Evolutionary conservation across 2,329 filamentous ascomycete species (phyloP), one percentile per base, ranked within the genome.

Genomic region (Hypoxylon sp.): DNA sequence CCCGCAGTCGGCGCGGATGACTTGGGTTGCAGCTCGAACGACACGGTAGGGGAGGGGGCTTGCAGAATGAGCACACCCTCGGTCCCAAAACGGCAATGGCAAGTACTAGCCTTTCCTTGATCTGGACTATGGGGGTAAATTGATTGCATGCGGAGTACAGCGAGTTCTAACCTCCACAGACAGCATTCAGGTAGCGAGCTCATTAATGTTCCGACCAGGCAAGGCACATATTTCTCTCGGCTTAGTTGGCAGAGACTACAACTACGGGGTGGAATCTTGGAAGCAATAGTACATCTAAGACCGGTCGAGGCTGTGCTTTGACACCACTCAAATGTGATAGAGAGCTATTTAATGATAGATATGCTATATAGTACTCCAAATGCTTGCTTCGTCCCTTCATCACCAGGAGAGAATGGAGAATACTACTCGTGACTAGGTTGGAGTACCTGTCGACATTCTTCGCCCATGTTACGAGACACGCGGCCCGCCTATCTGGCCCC

Each of bases 61-160:
- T 69, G 37, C 63, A 69, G 53, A 68, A 71, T 64, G 61, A 62
- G 49, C 66, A 72, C 65, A 69, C 66, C 62, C 58, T 66, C 62
- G 59, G 17, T 66, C 68, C 62, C 56, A 44, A 68, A 71, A 44
- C 7, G 56, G 66, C 25, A 64, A 69, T 70, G 42, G 30, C 22
- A 58, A 64, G 58, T 58, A 31, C 46, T 57, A 44, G 33, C 65
- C 44, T 59, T 69, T 65, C 56, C 65, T 71, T 65, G 55, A 65
- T 71, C 51, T 65, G 64, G 64, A 68, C 66, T 68, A 63, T 68
- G 56, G 64, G 60, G 65, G 17, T 69, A 69, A 66, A 66, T 70
- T 66, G 66, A 61, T 30, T 71, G 64, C 68, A 68, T 72, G 66
- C 66, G 66, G 68, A 69, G 68, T 68, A 69, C 61, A 69, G 58